Conservation (phyloP, 371 early-diverging fungal genomes). For the Apophysomyces trapeziformis region DNA sequence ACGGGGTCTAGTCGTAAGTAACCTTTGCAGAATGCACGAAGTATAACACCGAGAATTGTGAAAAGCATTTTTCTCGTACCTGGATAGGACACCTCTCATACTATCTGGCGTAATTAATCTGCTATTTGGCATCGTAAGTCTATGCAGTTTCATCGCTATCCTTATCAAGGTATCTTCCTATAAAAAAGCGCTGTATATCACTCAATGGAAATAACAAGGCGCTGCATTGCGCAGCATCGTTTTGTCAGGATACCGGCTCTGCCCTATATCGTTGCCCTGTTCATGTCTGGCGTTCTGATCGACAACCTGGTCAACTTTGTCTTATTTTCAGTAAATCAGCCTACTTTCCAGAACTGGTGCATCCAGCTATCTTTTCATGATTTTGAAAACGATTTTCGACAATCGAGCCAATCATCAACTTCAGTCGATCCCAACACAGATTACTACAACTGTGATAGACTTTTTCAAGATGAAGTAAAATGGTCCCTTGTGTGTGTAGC, state of each 20-base stretch:
- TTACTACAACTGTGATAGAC: constrained; percentile 46
- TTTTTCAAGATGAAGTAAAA: constrained; percentile 48
- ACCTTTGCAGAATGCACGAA: too few relatives aligned
- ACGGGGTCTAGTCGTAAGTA: constrained; percentile 34
- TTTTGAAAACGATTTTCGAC: neutral
- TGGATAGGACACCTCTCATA: constrained; percentile 26
- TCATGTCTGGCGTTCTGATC: constrained; percentile 15
- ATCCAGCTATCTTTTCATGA: neutral
- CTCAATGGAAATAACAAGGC: neutral
- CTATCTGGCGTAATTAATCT: constrained; percentile 35
- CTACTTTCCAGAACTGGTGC: constrained; percentile 18
- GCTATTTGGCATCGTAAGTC: constrained; percentile 30
- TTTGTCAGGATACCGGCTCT: constrained; percentile 17
- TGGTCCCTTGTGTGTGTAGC: constrained; percentile 42
- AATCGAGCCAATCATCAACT: neutral
- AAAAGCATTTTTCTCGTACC: constrained; percentile 37
- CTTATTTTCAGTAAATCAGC: constrained; percentile 19
- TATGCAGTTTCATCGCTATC: constrained; percentile 21
- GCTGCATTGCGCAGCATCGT: constrained; percentile 11
- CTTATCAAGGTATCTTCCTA: neutral
- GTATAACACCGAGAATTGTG: neutral
- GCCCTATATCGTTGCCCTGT: constrained; percentile 19
- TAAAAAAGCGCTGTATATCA: neutral
- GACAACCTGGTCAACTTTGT: constrained; percentile 28
- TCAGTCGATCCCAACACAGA: constrained; percentile 15